Percentiles rank a stretch among this genome's conserved stretches.
Evolutionary conservation across 2,329 filamentous ascomycete genomes (phyloP).

Genomic region (Leptosphaerulina australis): DNA sequence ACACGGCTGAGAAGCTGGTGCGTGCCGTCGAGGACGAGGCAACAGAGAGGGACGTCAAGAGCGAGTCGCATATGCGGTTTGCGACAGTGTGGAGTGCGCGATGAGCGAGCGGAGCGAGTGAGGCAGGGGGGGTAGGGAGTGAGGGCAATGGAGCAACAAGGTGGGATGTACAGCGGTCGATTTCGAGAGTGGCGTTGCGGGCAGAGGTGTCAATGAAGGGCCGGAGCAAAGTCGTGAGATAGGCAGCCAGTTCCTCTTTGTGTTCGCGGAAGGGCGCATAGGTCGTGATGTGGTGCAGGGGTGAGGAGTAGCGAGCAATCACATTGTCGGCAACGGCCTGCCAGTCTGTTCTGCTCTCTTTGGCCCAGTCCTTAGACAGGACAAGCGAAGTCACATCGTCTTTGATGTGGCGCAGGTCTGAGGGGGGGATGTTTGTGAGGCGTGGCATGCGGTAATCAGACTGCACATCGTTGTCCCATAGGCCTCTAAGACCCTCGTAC

Average conservation of each 20-base stretch:
- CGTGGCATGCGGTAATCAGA: conserved; percentile 46
- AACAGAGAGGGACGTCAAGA: conserved; percentile 34
- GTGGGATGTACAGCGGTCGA: conserved; percentile 56
- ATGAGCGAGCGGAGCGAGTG: conserved; percentile 34
- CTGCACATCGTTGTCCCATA: conserved; percentile 48
- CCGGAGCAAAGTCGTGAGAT: conserved; percentile 38
- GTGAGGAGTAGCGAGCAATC: conserved; percentile 64
- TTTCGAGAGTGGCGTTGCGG: conserved; percentile 49
- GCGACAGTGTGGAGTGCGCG: conserved; percentile 40
- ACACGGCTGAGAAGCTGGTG: conserved; percentile 1
- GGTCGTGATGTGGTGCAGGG: conserved; percentile 53
- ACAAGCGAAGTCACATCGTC: conserved; percentile 56
- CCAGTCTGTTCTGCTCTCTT: conserved; percentile 59
- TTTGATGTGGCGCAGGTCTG: conserved; percentile 48
- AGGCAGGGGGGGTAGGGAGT: conserved; percentile 16
- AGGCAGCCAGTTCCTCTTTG: conserved; percentile 30
- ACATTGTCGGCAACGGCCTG: conserved; percentile 71
- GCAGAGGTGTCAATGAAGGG: conserved; percentile 48
- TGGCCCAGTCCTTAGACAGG: conserved; percentile 30
- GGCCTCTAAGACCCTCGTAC: conserved; percentile 45
- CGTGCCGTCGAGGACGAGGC: conserved; percentile 18
- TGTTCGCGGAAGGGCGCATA: conserved; percentile 21
- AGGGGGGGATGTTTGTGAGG: conserved; percentile 43
- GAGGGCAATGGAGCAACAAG: conserved; percentile 36
- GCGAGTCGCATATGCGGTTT: conserved; percentile 41